These are phyloP conservation scores for Pterulicium gracile DNA, from an alignment of 1,284 basidiomycete genomes.

Conservation along the genomic window DNA sequence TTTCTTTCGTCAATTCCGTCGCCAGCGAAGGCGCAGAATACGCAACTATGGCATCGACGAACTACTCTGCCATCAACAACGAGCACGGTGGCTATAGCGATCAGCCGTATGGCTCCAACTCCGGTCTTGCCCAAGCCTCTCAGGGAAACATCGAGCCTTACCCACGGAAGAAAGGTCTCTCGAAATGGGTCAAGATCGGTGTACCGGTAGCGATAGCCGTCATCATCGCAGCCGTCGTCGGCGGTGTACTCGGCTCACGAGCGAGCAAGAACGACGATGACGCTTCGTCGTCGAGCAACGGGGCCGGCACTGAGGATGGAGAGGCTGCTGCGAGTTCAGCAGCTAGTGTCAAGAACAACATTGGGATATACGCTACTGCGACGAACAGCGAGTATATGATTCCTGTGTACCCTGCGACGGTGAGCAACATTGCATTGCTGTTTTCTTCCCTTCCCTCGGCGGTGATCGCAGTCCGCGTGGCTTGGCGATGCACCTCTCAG, in stretches of 20 bases:
- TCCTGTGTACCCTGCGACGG: conserved; percentile 36
- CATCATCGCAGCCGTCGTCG: conserved; percentile 56
- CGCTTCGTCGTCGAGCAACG: neutral
- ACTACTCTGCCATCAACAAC: neutral
- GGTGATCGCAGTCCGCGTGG: too few relatives aligned
- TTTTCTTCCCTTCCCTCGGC: neutral
- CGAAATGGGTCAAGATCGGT: conserved; percentile 45
- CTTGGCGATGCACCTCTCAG: too few relatives aligned
- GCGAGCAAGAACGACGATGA: conserved; percentile 33
- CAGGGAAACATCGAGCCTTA: neutral
- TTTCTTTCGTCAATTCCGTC: too few relatives aligned
- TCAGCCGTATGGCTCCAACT: neutral
- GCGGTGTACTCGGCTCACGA: conserved; percentile 37
- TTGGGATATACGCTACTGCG: conserved; percentile 27
- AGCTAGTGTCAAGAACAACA: conserved; percentile 16
- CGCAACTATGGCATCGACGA: neutral
- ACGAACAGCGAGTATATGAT: conserved; percentile 26
- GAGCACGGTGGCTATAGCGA: too few relatives aligned
- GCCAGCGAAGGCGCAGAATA: too few relatives aligned
- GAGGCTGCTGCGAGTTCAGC: conserved; percentile 23
- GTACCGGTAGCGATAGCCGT: conserved; percentile 43
- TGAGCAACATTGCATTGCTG: conserved; percentile 12
- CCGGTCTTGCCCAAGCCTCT: neutral
- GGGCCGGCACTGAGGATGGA: conserved; percentile 12
- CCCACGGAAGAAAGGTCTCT: conserved; percentile 24